Conservation (phyloP, 768 basidiomycete genomes). For the Ephemerocybe angulata region DNA sequence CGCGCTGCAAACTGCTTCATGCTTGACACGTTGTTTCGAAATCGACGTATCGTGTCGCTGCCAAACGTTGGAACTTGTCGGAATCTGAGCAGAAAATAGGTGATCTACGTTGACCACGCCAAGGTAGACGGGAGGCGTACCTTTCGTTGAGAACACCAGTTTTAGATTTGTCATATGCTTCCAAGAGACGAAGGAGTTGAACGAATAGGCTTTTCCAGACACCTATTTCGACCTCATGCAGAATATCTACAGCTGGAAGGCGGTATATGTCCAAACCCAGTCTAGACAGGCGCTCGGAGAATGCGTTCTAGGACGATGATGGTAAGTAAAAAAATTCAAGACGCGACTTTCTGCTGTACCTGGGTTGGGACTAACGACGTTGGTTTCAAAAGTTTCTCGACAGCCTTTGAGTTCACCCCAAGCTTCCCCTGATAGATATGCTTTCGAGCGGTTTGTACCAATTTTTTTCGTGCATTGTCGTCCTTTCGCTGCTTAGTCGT, state of each 20-base stretch:
- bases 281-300: slow-evolving; percentile 18
- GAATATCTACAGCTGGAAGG: slow-evolving; percentile 30
- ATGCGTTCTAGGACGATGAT: slow-evolving; percentile 29
- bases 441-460: neutral
- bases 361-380: neutral
- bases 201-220: slow-evolving; percentile 33
- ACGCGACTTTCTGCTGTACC: neutral
- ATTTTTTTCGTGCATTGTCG: neutral
- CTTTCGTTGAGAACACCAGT: neutral
- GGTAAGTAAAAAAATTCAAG: neutral
- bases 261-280: slow-evolving; percentile 23
- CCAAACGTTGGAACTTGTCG: slow-evolving; percentile 30
- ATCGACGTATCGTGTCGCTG: slow-evolving; percentile 23
- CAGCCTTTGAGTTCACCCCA: neutral
- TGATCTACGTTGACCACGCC: neutral
- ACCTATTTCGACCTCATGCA: slow-evolving; percentile 38
- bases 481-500: neutral
- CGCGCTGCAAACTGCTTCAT: slow-evolving; percentile 32
- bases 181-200: slow-evolving; percentile 32
- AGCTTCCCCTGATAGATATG: neutral
- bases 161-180: slow-evolving; percentile 14
- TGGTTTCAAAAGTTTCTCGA: neutral
- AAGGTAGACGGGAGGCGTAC: neutral
- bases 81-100: slow-evolving; percentile 19
- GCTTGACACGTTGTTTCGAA: slow-evolving; percentile 28